Evolutionary conservation across 352 stramenopile genomes (phyloP), one percentile per base, ranked within the genome.

Genomic region (Pythium folliculosum): DNA sequence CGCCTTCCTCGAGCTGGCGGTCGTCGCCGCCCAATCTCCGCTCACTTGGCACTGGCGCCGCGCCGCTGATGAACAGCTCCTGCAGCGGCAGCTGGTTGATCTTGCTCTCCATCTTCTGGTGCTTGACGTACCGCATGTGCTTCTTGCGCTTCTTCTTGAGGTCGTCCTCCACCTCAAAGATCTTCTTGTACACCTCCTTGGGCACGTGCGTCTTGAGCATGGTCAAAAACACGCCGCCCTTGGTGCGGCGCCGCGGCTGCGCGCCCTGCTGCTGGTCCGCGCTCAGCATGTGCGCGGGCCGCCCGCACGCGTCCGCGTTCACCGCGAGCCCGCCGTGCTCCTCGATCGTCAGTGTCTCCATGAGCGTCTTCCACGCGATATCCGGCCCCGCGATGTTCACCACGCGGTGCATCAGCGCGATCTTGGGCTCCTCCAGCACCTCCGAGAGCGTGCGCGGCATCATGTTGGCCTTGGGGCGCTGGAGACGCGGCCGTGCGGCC

Each of bases 91-190:
- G 65, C 57, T 80, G 78, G 16, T 76, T 76, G 61, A 94, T 69
- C 27, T 77, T 84, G 21, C 70, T 80, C 60, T 94, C 85, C 69
- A 90, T 89, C 54, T 72, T 73, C 67, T 90, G 81, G 13, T 81
- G 70, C 38, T 75, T 71, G 19, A 78, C 77, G 44, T 72, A 71
- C 47, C 76, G 73, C 44, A 78, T 67, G 3, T 76, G 74, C 54
- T 90, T 90, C 72, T 89, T 88, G 38, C 73, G 70, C 32, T 89
- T 80, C 67, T 94, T 91, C 71, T 94, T 94, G 57, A 88, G 78
- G 37, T 77, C 60, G 38, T 87, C 76, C 61, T 94, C 85, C 19
- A 94, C 71, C 60, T 85, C 81, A 60, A 91, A 94, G 60, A 94
- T 91, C 17, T 83, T 71, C 21, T 82, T 80, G 67, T 94, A 94